Base-by-base conservation (phyloP, 73 alveolate species). In the Stentor coeruleus region DNA sequence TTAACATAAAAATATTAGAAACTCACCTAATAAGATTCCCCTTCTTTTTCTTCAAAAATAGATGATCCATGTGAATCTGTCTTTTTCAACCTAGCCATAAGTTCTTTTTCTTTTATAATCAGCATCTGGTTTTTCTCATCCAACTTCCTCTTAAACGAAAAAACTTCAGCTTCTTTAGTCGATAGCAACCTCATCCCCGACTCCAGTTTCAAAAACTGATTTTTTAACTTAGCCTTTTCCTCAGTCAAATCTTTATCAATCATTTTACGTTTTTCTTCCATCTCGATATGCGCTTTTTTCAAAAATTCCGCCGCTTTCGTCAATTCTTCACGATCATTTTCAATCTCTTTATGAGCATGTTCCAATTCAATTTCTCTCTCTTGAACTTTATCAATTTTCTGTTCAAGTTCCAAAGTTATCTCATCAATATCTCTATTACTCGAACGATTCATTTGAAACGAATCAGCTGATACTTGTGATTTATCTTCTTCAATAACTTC, bases 21-120 rank as follows among this genome's bases (percentile, higher is more conserved):
- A n/a, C n/a, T n/a, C 20, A 49, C 28, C 66, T 11, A 49, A 11
- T 49, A 49, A 49, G 20, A 6, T 49, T 49, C 20, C 6, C 20
- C 28, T 20, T 49, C 6, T 49, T 20, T 49, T 49, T 49, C 66
- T 49, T 49, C 66, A 11, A 49, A 6, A 49, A 49, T 49, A 11
- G 66, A 49, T 11, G 84, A 76, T 38, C 88, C 87, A 79, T 84
- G 89, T 49, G 66, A 49, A 49, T 20, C 20, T 6, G 28, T 49
- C 20, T 49, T 49, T 49, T 6, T 11, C 28, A 49, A 20, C 6
- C 66, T 6, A 20, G 66, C 66, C 28, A 11, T 49, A 11, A 49
- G 6, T 49, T 49, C 66, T 49, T 49, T 49, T 49, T 49, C 66
- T 49, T 49, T 49, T 20, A 49, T 20, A 11, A 20, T 11, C 28